Conservation (phyloP, 352 stramenopile genomes). For the Phytopythium helicoides region DNA sequence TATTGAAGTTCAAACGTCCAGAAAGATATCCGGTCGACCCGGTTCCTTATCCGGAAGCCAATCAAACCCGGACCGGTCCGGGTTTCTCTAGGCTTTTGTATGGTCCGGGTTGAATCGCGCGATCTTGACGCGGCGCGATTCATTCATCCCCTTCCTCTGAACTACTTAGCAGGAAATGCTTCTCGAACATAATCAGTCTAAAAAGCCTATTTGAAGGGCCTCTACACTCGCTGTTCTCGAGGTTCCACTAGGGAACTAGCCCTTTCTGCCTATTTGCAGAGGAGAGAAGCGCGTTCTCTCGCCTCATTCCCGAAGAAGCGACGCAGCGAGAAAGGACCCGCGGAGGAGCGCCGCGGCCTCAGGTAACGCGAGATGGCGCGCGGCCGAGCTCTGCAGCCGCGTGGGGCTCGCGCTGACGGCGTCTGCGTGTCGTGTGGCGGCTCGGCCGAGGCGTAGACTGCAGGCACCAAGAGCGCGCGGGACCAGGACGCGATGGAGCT, state of each 20-base stretch:
- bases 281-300: conserved; percentile 1
- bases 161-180: too few relatives aligned
- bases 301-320: conserved; percentile 7
- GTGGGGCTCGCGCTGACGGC: too few relatives aligned
- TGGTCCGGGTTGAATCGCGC: conserved; percentile 3
- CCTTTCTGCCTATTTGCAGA: not conserved
- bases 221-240: too few relatives aligned
- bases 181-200: too few relatives aligned
- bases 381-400: too few relatives aligned
- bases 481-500: conserved; percentile 55
- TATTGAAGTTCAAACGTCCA: not conserved
- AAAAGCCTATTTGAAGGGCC: too few relatives aligned
- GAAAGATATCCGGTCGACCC: conserved; percentile 10
- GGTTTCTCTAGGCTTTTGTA: conserved; percentile 11
- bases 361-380: not conserved
- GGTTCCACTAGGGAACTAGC: too few relatives aligned
- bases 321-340: not conserved
- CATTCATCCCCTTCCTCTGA: too few relatives aligned
- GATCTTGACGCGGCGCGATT: too few relatives aligned
- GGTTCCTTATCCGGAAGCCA: conserved; percentile 3
- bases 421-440: too few relatives aligned
- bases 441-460: too few relatives aligned
- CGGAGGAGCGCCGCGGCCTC: not conserved
- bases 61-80: conserved; percentile 2
- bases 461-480: too few relatives aligned